Percentiles rank a stretch among this genome's conserved stretches.
Conservation (phyloP, 2,329 filamentous ascomycete species). For the Alternaria solani region DNA sequence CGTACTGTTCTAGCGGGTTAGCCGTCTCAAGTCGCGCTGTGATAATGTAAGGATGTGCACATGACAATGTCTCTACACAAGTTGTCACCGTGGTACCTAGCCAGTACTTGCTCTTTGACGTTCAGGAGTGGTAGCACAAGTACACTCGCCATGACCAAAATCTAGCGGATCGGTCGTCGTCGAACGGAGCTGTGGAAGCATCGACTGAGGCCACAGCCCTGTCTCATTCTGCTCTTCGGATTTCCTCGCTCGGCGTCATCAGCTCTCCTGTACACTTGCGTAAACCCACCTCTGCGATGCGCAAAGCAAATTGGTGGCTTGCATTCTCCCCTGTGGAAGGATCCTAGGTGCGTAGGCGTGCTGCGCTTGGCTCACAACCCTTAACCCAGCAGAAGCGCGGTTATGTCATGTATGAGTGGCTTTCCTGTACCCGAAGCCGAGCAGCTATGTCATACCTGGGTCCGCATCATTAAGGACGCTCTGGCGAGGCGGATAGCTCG, state of each 20-base stretch:
- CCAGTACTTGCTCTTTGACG: not conserved
- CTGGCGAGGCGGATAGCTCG: constrained; percentile 11
- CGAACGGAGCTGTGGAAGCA: not conserved
- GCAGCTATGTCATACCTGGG: constrained; percentile 11
- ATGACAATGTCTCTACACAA: not conserved
- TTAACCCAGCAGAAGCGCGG: not conserved
- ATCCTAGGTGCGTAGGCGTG: constrained; percentile 6
- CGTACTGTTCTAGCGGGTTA: not conserved
- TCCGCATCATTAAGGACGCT: constrained; percentile 3
- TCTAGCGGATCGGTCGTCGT: not conserved
- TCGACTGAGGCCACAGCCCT: not conserved
- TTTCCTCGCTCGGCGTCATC: constrained; percentile 4
- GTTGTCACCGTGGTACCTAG: not conserved
- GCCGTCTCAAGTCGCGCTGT: not conserved
- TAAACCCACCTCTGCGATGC: constrained; percentile 7
- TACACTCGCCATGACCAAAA: not conserved
- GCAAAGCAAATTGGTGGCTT: constrained; percentile 5
- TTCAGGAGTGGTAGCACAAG: not conserved
- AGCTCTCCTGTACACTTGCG: constrained; percentile 1
- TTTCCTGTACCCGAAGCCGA: constrained; percentile 1
- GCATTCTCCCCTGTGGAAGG: constrained; percentile 7
- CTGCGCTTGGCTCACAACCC: constrained; percentile 7
- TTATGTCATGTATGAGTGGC: constrained; percentile 14
- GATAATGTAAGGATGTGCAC: not conserved
- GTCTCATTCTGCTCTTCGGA: not conserved